Percentiles rank a stretch among this genome's conserved stretches.
These are phyloP conservation scores for Aspergillus sp. DNA, from an alignment of 2,329 filamentous ascomycete genomes.

Conservation along the genomic window DNA sequence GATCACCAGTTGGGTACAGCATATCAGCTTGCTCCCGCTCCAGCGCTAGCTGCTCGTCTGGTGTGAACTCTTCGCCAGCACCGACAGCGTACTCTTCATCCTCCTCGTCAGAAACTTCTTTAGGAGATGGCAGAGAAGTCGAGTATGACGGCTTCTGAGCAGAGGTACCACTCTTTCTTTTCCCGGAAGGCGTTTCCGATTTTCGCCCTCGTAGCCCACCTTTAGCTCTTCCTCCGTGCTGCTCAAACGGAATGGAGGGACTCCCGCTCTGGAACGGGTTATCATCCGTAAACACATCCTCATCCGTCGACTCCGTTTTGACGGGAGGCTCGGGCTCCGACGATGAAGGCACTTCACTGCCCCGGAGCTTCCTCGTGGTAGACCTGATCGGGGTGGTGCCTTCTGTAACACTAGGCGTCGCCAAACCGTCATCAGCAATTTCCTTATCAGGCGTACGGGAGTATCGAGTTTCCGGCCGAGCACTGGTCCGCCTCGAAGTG, in stretches of 20 bases:
- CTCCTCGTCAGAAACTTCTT: slow-evolving; percentile 36
- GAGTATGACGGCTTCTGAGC: slow-evolving; percentile 48
- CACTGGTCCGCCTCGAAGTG: slow-evolving; percentile 21
- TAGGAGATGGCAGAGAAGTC: slow-evolving; percentile 42
- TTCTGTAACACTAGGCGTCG: slow-evolving; percentile 28
- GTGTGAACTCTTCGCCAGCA: slow-evolving; percentile 84
- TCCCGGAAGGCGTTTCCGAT: slow-evolving; percentile 28
- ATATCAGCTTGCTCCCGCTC: slow-evolving; percentile 55
- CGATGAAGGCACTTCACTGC: slow-evolving; percentile 36
- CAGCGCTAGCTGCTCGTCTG: slow-evolving; percentile 76
- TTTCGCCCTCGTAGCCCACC: slow-evolving; percentile 23
- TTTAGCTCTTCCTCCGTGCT: slow-evolving; percentile 35
- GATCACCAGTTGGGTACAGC: slow-evolving; percentile 19
- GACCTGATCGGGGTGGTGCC: slow-evolving; percentile 29
- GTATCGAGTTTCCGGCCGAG: slow-evolving; percentile 27
- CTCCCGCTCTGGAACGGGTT: slow-evolving; percentile 90
- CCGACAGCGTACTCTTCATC: slow-evolving; percentile 47
- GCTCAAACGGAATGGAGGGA: slow-evolving; percentile 50
- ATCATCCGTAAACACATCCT: slow-evolving; percentile 71
- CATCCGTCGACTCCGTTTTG: slow-evolving; percentile 40
- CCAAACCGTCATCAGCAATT: slow-evolving; percentile 20
- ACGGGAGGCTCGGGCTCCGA: slow-evolving; percentile 28
- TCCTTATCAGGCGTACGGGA: slow-evolving; percentile 23
- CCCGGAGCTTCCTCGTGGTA: slow-evolving; percentile 44
- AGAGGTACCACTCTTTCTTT: slow-evolving; percentile 45